A percentile compares a stretch with the other conserved stretches of the same genome.
These are phyloP conservation scores for Persicaria maculosa DNA, from an alignment of 148 eudicot genomes.

Conservation along the genomic window DNA sequence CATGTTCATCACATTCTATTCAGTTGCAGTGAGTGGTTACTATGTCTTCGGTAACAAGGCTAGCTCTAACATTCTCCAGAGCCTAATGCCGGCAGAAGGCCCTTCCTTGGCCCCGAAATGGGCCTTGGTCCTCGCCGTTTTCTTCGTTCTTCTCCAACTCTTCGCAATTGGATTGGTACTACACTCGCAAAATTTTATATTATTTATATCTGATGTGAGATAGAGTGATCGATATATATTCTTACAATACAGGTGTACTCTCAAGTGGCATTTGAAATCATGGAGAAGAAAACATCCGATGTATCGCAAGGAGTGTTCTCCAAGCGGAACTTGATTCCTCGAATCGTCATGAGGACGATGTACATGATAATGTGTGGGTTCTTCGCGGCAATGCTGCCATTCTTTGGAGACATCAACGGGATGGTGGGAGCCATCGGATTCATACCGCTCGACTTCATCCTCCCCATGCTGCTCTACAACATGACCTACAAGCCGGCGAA, in stretches of 20 bases:
- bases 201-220: background rate
- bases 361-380: conserved; percentile 75
- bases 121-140: conserved; percentile 55
- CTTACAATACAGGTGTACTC: conserved; percentile 57
- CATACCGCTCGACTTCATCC: conserved; percentile 84
- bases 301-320: conserved; percentile 67
- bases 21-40: conserved; percentile 77
- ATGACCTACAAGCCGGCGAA: conserved; percentile 58
- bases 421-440: conserved; percentile 88
- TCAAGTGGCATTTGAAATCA: conserved; percentile 91
- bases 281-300: conserved; percentile 92
- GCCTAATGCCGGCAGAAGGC: conserved; percentile 70
- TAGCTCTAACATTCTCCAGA: conserved; percentile 63
- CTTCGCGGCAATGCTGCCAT: conserved; percentile 92
- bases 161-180: conserved; percentile 90
- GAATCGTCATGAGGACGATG: conserved; percentile 55
- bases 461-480: conserved; percentile 95
- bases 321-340: conserved; percentile 69
- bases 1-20: conserved; percentile 73
- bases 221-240: background rate
- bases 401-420: conserved; percentile 80
- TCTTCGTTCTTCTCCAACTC: conserved; percentile 87
- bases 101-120: conserved; percentile 77
- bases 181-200: background rate
- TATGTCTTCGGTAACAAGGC: conserved; percentile 82